A percentile compares a stretch with the other conserved stretches of the same genome.
These are phyloP conservation scores for Berberis thunbergii DNA, from an alignment of 164 flowering plant species.

Conservation along the genomic window DNA sequence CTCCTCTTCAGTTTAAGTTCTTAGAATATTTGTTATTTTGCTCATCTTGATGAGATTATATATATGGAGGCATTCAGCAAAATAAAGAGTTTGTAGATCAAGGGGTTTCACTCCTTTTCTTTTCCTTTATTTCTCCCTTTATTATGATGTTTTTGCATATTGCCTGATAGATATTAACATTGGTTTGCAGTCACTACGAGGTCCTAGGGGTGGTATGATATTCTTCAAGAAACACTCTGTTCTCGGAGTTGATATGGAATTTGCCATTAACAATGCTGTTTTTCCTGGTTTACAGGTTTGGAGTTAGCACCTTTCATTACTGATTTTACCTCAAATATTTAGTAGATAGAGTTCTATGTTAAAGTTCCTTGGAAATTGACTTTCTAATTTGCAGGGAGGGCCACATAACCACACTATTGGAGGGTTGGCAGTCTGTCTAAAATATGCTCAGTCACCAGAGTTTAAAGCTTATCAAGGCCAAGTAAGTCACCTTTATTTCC, in stretches of 20 bases:
- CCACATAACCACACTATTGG: conserved; percentile 97
- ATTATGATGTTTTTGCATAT: too few species aligned
- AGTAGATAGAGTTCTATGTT: not conserved
- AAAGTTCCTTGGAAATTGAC: not conserved
- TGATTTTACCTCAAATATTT: not conserved
- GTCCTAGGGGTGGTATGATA: conserved; percentile 22
- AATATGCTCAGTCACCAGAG: conserved; percentile 61
- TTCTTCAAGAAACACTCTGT: conserved; percentile 73
- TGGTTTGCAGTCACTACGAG: conserved; percentile 12
- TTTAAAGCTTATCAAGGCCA: conserved; percentile 60
- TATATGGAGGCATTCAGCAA: too few species aligned
- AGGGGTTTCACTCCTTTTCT: too few species aligned
- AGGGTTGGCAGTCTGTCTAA: conserved; percentile 68
- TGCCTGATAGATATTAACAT: not conserved
- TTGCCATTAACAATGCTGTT: conserved; percentile 83
- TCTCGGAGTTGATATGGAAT: conserved; percentile 75
- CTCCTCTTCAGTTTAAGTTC: too few species aligned
- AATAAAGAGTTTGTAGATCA: too few species aligned
- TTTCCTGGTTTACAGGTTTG: conserved; percentile 91
- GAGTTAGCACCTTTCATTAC: not conserved
- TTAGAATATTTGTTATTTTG: too few species aligned
- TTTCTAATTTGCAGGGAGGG: conserved; percentile 57
- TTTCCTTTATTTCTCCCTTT: not conserved
- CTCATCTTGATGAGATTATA: too few species aligned
- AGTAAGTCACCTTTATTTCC: conserved; percentile 23